Base-by-base conservation (phyloP, 495 filamentous ascomycete genomes). In the Aspergillus steynii region DNA sequence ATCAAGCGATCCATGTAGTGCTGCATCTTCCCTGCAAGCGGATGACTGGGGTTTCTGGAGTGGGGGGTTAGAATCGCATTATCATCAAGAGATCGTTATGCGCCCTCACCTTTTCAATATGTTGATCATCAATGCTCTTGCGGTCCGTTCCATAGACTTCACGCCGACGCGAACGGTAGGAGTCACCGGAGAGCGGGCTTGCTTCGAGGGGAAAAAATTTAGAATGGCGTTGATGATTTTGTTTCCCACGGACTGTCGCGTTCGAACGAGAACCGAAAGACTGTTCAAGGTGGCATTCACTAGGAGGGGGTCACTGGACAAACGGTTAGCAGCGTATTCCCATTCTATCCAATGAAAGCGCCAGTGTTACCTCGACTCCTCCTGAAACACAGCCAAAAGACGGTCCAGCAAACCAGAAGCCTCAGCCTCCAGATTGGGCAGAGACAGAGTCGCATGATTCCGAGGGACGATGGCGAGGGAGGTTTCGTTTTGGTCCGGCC, bases 81-180 rank as follows among this genome's bases (percentile, higher is more conserved):
- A 10, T 46, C 37, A 55, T 60, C 58, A 0, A 2, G 7, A 12
- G 6, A 32, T 3, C n/a, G 42, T 34, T 32, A 14, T 27, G 5
- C 50, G 20, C 54, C 49, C 75, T 56, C 82, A 93, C 90, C 86
- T 85, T 75, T 90, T 91, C 58, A 86, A 76, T 37, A 97, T 77
- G 71, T 97, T 92, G 45, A 89, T 82, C 15, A 98, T 80, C 46
- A 99, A 73, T 59, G 90, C 84, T 58, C 92, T 84, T 1, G 90
- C 90, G 15, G 95, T 99, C 62, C 95, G 89, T 71, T 95, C 95
- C 86, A 98, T 95, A 1, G 93, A 96, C 74, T 89, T 91, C 53
- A 97, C 79, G 47, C 91, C 85, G 42, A 99, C 86, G 56, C 88
- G 92, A 34, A 84, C 82, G 68, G 87, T 90, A 4, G 90, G 82